These are phyloP conservation scores for Lactarius deliciosus DNA, from an alignment of 768 basidiomycete genomes.

Conservation along the genomic window DNA sequence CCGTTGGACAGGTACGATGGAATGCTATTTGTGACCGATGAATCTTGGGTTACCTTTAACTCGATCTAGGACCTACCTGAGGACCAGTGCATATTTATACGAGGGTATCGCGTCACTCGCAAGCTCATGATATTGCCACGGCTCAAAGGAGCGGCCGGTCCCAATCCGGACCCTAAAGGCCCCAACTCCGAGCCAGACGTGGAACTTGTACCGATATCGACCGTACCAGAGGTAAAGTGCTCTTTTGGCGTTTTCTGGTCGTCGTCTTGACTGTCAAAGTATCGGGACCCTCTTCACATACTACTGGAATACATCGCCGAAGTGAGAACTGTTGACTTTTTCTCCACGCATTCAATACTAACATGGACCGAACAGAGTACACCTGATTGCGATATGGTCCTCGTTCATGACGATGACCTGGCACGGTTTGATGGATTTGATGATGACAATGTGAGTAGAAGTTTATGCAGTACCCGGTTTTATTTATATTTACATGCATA, in stretches of 20 bases:
- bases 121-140: neutral
- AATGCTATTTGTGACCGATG: neutral
- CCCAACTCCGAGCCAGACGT: neutral
- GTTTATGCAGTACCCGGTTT: neutral
- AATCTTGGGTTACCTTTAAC: neutral
- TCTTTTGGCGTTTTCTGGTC: neutral
- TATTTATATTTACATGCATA: neutral
- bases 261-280: neutral
- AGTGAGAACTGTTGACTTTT: neutral
- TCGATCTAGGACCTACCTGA: neutral
- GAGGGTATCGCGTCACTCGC: slow-evolving; percentile 1
- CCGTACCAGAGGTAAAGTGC: neutral
- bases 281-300: neutral
- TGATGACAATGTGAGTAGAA: neutral
- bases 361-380: neutral
- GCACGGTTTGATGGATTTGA: neutral
- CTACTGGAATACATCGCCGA: neutral
- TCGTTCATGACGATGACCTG: neutral
- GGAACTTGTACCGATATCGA: neutral
- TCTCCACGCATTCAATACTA: neutral
- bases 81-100: slow-evolving; percentile 2
- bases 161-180: neutral
- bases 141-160: neutral
- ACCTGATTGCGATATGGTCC: neutral
- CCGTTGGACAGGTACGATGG: neutral